A percentile compares a stretch with the other conserved stretches of the same genome.
Conservation (phyloP, 768 basidiomycete species). For the Atractiella rhizophila region DNA sequence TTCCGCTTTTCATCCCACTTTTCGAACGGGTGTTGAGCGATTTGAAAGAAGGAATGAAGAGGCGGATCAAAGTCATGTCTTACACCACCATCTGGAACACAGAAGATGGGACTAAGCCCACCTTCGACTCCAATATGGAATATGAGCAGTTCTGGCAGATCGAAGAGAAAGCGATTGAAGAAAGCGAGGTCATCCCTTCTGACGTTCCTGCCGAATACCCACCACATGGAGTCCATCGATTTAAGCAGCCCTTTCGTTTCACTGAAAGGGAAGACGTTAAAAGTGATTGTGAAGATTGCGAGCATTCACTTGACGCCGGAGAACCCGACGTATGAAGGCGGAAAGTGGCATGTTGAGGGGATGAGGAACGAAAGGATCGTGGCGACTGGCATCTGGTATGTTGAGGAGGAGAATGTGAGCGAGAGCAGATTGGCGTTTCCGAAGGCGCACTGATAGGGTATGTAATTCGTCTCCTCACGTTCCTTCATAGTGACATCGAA, state of each 20-base stretch:
- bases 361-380: constrained; percentile 20
- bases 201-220: no score
- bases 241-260: no score
- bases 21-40: constrained; percentile 34
- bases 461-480: constrained; percentile 4
- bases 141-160: no score
- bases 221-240: no score
- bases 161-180: no score
- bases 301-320: constrained; percentile 23
- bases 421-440: constrained; percentile 19
- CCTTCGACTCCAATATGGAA: no score
- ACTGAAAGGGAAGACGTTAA: constrained; percentile 7
- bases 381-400: constrained; percentile 15
- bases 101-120: no score
- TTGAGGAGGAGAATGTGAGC: constrained; percentile 20
- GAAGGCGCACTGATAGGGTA: constrained; percentile 13
- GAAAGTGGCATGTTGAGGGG: constrained; percentile 26
- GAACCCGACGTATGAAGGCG: constrained; percentile 28
- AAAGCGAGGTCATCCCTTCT: no score
- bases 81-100: no score
- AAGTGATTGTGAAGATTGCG: constrained; percentile 22
- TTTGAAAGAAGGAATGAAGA: no score
- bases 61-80: no score
- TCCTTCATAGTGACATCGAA: no score
- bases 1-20: constrained; percentile 29